Evolutionary conservation across 192 early-diverging fungal species (phyloP).

Genomic region (Linderina pennispora): DNA sequence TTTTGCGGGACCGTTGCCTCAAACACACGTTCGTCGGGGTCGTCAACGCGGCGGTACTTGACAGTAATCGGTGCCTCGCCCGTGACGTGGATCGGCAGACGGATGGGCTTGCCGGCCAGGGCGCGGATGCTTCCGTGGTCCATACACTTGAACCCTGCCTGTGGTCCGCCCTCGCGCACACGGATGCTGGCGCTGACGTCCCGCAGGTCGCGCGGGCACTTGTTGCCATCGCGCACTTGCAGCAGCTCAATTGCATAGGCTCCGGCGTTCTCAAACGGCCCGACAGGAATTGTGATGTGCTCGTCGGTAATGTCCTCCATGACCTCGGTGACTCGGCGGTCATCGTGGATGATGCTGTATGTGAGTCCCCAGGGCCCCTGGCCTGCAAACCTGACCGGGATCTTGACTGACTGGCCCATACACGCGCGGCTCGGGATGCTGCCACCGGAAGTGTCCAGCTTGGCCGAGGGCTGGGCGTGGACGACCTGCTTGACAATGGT

Average conservation of each 20-base stretch:
- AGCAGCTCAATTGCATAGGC: constrained; percentile 30
- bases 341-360: constrained; percentile 27
- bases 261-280: constrained; percentile 18
- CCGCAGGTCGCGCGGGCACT: constrained; percentile 30
- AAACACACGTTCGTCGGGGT: constrained; percentile 3
- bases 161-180: constrained; percentile 35
- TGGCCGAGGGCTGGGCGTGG: constrained; percentile 41
- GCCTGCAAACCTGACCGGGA: constrained; percentile 50
- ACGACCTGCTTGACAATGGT: constrained; percentile 17
- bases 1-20: constrained; percentile 8
- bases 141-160: constrained; percentile 22
- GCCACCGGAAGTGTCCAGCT: constrained; percentile 11
- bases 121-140: constrained; percentile 21
- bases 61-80: constrained; percentile 39
- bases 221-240: constrained; percentile 32
- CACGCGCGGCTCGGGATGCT: constrained; percentile 9
- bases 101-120: constrained; percentile 26
- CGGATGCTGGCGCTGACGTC: constrained; percentile 12
- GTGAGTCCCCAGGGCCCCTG: constrained; percentile 48
- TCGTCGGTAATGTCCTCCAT: constrained; percentile 14
- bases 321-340: constrained; percentile 6
- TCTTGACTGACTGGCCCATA: constrained; percentile 16
- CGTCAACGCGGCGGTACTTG: constrained; percentile 24
- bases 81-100: constrained; percentile 15
- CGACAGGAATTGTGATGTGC: constrained; percentile 16